Evolutionary conservation across 352 stramenopile genomes (phyloP), one percentile per base, ranked within the genome.

Genomic region (Pythium dissimile): DNA sequence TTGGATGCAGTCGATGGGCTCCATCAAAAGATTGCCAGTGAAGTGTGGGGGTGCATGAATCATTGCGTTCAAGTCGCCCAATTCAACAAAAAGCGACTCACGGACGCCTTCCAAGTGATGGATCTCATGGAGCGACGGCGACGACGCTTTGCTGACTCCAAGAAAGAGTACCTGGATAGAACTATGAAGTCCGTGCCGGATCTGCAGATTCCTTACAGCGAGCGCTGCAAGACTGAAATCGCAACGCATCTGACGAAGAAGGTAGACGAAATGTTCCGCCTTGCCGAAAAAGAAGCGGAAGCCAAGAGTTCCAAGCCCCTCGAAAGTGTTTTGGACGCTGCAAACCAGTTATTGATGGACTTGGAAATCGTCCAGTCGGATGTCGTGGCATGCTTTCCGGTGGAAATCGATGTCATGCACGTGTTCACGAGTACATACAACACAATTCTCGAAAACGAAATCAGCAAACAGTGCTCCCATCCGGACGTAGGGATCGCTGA

Each of bases 51-150:
- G 2, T 92, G 83, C 42, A 73, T 92, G 74, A 66, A 90, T 34
- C 82, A 94, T 66, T 92, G 84, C 31, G 77, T 94, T 4, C 79
- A 94, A 60, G 79, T 94, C 31, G 82, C 80, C 0, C 83, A 92
- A 59, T 86, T 85, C 48, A 80, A 84, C 38, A 84, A 81, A 31
- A 73, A 80, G 24, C 74, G 84, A 0, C 68, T 94, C 1, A 24
- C 67, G 11, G 76, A 88, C 52, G 80, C 84, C 2, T 92, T 94
- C 39, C 71, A 85, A 35, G 70, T 92, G 13, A 69, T 94, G 28
- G 73, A 92, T 18, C 66, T 90, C 31, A 89, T 94, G 72, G 84
- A 92, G 49, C 71, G 64, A 21, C 72, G 81, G 0, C 77, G 82
- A 1, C 67, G 73, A 16, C 78, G 78, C 13, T 73, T 83, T 30